Evolutionary conservation across 1,284 basidiomycete species (phyloP), one percentile per base, ranked within the genome.

Genomic region (Moesziomyces antarcticus): DNA sequence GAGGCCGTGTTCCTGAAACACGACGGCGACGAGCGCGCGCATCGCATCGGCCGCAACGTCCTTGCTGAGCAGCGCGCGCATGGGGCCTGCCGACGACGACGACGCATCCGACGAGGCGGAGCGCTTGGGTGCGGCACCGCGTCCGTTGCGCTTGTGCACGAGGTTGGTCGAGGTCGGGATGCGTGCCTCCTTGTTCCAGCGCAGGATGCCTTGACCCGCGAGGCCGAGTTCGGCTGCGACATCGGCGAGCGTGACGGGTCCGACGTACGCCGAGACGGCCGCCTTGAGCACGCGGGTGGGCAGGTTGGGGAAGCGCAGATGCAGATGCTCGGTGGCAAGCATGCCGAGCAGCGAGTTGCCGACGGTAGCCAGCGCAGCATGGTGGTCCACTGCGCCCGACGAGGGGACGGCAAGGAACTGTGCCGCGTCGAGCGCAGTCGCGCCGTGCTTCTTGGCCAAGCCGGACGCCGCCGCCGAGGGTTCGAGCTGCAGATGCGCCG

Each of bases 291-390:
- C 93, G 53, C 91, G 89, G 22, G 93, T 94, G 1, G 96, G 96
- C 22, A 99, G 88, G 84, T 97, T 91, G 0, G 97, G 96, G 85
- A 92, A 98, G 48, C 90, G 87, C 9, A 91, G 87, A 63, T 93
- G 88, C 33, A 98, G 85, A 82, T 91, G 90, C 86, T 99, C 96
- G 0, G 92, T 87, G 5, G 93, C 92, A 77, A 98, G 93, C 42
- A 98, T 87, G 53, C 96, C 96, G 82, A 98, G 88, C 55, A 99
- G 87, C 1, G 92, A 89, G 85, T 98, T 98, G 33, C 96, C 96
- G 7, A 97, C 85, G 0, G 89, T 85, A 0, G 91, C 88, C 5
- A 97, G 88, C 49, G 92, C 89, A n/a, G 88, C 90, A 85, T 98
- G 97, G 89, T 91, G 77, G 5, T 74, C 55, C 6, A 73, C 53